Evolutionary conservation across 805 yeast species (phyloP).

Genomic region (Pichia sporocuriosa): DNA sequence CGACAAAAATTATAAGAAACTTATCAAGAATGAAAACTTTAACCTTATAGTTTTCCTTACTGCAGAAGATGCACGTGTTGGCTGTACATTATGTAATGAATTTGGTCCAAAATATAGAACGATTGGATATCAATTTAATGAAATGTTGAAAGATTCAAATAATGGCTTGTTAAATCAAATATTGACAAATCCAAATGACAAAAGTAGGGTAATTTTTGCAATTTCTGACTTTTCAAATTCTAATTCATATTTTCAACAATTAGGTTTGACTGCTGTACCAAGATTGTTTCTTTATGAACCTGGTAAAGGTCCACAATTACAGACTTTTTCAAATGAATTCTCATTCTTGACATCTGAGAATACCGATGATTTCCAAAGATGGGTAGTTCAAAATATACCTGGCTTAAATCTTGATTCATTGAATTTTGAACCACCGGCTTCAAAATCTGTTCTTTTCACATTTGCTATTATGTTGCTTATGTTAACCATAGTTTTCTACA

Average conservation of each 20-base stretch:
- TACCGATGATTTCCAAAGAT: slow-evolving; percentile 17
- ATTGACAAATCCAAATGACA: slow-evolving; percentile 30
- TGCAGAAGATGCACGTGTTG: slow-evolving; percentile 64
- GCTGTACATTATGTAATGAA: slow-evolving; percentile 68
- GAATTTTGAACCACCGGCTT: not conserved
- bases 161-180: slow-evolving; percentile 49
- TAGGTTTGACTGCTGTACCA: slow-evolving; percentile 70
- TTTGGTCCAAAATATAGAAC: slow-evolving; percentile 58
- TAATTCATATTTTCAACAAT: slow-evolving; percentile 42
- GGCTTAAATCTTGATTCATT: slow-evolving; percentile 4
- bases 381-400: slow-evolving; percentile 9
- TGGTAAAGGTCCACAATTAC: slow-evolving; percentile 20
- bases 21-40: slow-evolving; percentile 59
- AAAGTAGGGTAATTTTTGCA: slow-evolving; percentile 51
- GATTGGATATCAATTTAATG: slow-evolving; percentile 53
- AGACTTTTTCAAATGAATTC: slow-evolving; percentile 31
- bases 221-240: slow-evolving; percentile 63
- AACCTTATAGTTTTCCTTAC: slow-evolving; percentile 63
- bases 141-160: slow-evolving; percentile 28
- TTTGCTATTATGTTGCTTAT: slow-evolving; percentile 31
- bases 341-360: slow-evolving; percentile 41
- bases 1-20: slow-evolving; percentile 51
- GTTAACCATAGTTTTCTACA: slow-evolving; percentile 19
- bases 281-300: slow-evolving; percentile 41
- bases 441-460: slow-evolving; percentile 25